phyloP scores from a whole-genome alignment of 2,329 filamentous ascomycete species.

The Ophiostoma australiae region DNA sequence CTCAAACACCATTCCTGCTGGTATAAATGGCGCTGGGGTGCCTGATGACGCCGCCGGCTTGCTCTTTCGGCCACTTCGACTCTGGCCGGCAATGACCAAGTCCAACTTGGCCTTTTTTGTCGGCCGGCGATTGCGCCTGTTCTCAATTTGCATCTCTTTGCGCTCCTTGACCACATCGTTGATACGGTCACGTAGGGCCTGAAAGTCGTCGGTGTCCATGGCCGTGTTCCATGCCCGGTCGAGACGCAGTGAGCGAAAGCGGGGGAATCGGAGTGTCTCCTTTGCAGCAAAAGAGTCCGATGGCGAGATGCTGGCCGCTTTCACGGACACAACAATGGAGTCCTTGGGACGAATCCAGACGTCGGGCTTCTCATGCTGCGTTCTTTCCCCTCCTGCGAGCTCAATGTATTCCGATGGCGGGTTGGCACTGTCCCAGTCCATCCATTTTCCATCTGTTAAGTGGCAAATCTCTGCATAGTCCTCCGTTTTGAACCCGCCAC shows the following conservation, averaged over 20 bases:
- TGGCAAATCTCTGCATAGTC: constrained; percentile 83
- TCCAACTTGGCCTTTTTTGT: constrained; percentile 64
- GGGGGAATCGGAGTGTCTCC: constrained; percentile 81
- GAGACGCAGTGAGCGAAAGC: constrained; percentile 74
- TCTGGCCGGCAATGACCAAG: constrained; percentile 66
- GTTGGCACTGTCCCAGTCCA: constrained; percentile 70
- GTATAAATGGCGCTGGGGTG: constrained; percentile 38
- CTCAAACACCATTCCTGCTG: constrained; percentile 59
- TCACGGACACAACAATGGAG: constrained; percentile 81
- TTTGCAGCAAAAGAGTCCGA: constrained; percentile 75
- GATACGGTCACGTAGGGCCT: constrained; percentile 61
- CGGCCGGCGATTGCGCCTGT: constrained; percentile 50
- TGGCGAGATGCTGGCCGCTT: constrained; percentile 70
- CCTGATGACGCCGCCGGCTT: background rate
- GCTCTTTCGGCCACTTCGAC: constrained; percentile 33
- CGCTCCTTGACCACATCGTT: constrained; percentile 70
- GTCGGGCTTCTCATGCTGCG: constrained; percentile 74
- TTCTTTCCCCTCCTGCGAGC: constrained; percentile 67
- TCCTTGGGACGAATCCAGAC: constrained; percentile 89
- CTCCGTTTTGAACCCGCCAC: constrained; percentile 80
- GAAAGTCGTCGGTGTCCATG: constrained; percentile 72
- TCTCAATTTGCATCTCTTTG: constrained; percentile 69
- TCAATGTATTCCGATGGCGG: constrained; percentile 76
- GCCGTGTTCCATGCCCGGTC: constrained; percentile 82
- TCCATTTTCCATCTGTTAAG: constrained; percentile 87